A percentile compares a stretch with the other conserved stretches of the same genome.
Evolutionary conservation across 805 yeast species (phyloP).

Genomic region (Danielia reshetovae): DNA sequence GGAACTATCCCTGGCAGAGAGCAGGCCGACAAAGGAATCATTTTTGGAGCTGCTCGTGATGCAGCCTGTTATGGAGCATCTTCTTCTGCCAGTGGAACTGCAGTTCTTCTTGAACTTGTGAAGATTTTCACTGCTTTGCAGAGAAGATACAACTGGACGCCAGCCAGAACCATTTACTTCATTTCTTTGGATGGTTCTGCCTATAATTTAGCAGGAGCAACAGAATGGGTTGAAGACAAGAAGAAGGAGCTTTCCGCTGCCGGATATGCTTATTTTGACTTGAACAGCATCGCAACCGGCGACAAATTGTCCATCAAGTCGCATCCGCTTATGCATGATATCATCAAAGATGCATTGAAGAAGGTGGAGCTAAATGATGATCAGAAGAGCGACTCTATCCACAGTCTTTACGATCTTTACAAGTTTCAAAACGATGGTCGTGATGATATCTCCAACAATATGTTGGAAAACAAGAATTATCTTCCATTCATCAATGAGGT

Average conservation of each 20-base stretch:
- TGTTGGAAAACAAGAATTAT: slow-evolving; percentile 54
- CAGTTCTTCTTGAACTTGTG: slow-evolving; percentile 65
- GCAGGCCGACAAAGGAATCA: slow-evolving; percentile 65
- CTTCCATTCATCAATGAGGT: slow-evolving; percentile 59
- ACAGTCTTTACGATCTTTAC: slow-evolving; percentile 24
- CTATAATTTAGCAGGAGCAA: slow-evolving; percentile 80
- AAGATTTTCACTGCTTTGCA: slow-evolving; percentile 63
- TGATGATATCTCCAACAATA: slow-evolving; percentile 25
- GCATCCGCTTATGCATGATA: slow-evolving; percentile 58
- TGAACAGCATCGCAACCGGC: slow-evolving; percentile 61
- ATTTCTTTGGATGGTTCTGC: slow-evolving; percentile 80
- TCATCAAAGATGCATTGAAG: slow-evolving; percentile 42
- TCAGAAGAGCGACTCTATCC: slow-evolving; percentile 5
- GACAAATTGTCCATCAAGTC: slow-evolving; percentile 51
- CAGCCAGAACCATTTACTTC: slow-evolving; percentile 77
- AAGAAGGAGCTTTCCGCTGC: slow-evolving; percentile 52
- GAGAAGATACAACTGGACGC: slow-evolving; percentile 69
- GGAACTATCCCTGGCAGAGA: slow-evolving; percentile 80
- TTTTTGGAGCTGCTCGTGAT: slow-evolving; percentile 83
- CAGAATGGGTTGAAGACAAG: slow-evolving; percentile 66
- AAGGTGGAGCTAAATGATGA: slow-evolving; percentile 16
- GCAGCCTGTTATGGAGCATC: slow-evolving; percentile 72
- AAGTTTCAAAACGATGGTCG: slow-evolving; percentile 21
- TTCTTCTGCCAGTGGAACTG: slow-evolving; percentile 70
- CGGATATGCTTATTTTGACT: slow-evolving; percentile 68